Evolutionary conservation across 352 stramenopile genomes (phyloP).

Genomic region (Phytopythium sindhum): DNA sequence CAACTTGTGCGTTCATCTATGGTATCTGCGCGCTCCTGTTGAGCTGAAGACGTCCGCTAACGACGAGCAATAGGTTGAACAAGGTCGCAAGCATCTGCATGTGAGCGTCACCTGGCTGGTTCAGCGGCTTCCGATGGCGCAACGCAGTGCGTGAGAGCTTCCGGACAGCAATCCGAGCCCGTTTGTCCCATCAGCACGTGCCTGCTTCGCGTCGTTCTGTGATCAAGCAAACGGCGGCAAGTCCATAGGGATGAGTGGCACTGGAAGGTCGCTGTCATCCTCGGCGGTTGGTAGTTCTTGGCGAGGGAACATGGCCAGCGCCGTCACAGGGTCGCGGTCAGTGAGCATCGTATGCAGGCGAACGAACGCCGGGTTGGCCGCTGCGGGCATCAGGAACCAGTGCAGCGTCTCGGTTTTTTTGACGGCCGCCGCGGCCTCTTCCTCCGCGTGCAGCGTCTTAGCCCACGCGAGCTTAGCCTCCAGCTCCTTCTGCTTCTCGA

Average conservation of each 20-base stretch:
- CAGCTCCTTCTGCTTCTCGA: conserved; percentile 28
- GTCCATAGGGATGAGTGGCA: conserved; percentile 7
- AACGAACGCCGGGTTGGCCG: conserved; percentile 27
- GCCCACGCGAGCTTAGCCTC: conserved; percentile 24
- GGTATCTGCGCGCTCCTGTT: background rate
- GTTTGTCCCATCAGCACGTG: background rate
- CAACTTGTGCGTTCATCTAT: conserved; percentile 1
- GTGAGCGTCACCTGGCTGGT: background rate
- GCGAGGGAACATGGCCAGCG: conserved; percentile 32
- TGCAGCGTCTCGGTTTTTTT: conserved; percentile 25
- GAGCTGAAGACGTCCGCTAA: background rate
- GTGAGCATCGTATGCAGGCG: conserved; percentile 33
- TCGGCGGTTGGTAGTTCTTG: background rate
- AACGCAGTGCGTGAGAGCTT: background rate
- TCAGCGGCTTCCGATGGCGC: conserved; percentile 3
- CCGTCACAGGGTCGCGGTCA: conserved; percentile 28
- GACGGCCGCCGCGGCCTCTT: conserved; percentile 11
- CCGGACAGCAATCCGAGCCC: background rate
- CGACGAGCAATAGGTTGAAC: background rate
- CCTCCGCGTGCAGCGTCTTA: conserved; percentile 8
- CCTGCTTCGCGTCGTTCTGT: too few relatives aligned
- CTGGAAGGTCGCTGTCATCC: background rate
- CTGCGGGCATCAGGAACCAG: conserved; percentile 29
- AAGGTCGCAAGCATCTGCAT: background rate
- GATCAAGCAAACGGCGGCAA: conserved; percentile 2